These are phyloP conservation scores for Erysimum cheiranthoides DNA, from an alignment of 345 rosid species.

Conservation along the genomic window DNA sequence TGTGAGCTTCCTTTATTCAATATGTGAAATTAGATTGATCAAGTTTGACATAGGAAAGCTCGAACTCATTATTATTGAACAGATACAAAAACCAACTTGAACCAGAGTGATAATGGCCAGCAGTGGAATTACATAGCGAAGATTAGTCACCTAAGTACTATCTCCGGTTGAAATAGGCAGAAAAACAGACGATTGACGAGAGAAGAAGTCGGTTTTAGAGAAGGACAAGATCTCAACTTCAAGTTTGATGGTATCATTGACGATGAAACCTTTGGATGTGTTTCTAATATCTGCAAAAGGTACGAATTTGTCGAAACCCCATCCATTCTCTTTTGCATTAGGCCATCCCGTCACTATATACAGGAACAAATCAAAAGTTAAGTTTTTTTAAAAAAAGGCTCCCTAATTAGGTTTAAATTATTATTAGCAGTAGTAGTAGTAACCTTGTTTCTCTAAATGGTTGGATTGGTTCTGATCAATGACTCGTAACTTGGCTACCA, in stretches of 20 bases:
- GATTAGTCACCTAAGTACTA: background rate
- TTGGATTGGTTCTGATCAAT: background rate
- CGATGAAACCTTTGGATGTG: constrained; percentile 13
- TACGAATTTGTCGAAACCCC: constrained; percentile 17
- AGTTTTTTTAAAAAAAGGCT: too few species aligned
- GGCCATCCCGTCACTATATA: constrained; percentile 15
- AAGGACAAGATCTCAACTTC: constrained; percentile 21
- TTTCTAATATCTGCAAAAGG: background rate
- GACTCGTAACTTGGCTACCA: constrained; percentile 20
- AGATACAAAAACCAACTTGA: background rate
- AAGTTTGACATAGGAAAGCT: background rate
- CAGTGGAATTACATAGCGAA: background rate
- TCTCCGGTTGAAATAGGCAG: background rate
- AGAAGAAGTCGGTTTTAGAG: constrained; percentile 2
- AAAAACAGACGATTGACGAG: background rate
- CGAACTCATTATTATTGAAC: background rate
- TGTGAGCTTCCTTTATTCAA: background rate
- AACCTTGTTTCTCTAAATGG: constrained; percentile 5
- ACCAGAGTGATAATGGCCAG: background rate
- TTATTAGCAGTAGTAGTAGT: background rate
- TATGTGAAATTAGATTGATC: background rate
- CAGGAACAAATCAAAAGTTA: background rate
- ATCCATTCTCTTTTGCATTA: constrained; percentile 5
- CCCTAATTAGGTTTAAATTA: background rate
- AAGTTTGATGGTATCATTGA: background rate